These are phyloP conservation scores for Fusarium vanettenii DNA, from an alignment of 2,329 filamentous ascomycete genomes.

Conservation along the genomic window DNA sequence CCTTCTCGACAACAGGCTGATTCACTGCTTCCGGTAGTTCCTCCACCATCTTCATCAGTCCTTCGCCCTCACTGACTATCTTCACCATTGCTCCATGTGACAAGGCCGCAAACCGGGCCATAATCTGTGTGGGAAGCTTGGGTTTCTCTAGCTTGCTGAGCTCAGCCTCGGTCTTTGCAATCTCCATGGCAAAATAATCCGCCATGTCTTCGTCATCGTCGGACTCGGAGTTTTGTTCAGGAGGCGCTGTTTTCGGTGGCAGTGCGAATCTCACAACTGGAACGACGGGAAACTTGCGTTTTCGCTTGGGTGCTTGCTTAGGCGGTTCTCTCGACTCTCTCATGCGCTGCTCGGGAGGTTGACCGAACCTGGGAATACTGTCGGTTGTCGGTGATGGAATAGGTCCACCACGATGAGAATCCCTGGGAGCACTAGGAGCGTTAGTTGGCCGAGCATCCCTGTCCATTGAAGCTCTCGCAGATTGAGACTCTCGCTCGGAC, in stretches of 20 bases:
- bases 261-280: slow-evolving; percentile 53
- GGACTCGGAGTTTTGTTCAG: slow-evolving; percentile 56
- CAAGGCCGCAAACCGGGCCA: slow-evolving; percentile 59
- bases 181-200: slow-evolving; percentile 65
- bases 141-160: slow-evolving; percentile 59
- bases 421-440: slow-evolving; percentile 25
- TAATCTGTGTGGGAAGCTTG: slow-evolving; percentile 54
- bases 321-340: slow-evolving; percentile 21
- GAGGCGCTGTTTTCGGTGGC: slow-evolving; percentile 50
- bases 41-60: slow-evolving; percentile 57
- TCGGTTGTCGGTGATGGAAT: slow-evolving; percentile 42
- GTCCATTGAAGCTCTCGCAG: slow-evolving; percentile 42
- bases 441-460: slow-evolving; percentile 33
- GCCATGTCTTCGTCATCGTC: slow-evolving; percentile 71
- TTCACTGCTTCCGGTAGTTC: slow-evolving; percentile 49
- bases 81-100: slow-evolving; percentile 62
- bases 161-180: slow-evolving; percentile 62
- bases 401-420: slow-evolving; percentile 26
- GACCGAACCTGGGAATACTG: slow-evolving; percentile 27
- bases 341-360: slow-evolving; percentile 10
- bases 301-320: slow-evolving; percentile 35
- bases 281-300: slow-evolving; percentile 45
- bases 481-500: slow-evolving; percentile 54
- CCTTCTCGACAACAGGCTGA: slow-evolving; percentile 9
- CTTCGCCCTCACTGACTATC: slow-evolving; percentile 59